These are phyloP conservation scores for Alternaria sp. DNA, from an alignment of 2,329 filamentous ascomycete species.

Conservation along the genomic window DNA sequence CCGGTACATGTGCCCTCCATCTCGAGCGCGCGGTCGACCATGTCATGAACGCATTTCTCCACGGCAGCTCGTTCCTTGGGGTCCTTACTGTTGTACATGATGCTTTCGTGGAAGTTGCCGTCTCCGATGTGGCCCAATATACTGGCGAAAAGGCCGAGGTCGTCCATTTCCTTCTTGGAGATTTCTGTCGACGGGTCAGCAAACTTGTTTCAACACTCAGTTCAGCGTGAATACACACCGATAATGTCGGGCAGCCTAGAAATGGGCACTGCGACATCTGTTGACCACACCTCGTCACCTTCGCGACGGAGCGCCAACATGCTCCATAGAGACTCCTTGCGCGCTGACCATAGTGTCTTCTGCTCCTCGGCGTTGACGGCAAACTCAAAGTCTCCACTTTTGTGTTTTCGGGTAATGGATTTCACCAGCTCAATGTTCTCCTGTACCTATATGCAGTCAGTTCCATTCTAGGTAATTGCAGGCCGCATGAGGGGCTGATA, in stretches of 20 bases:
- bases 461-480: constrained; percentile 33
- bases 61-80: constrained; percentile 76
- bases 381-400: constrained; percentile 64
- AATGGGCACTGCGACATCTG: constrained; percentile 69
- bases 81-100: constrained; percentile 81
- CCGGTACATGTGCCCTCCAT: constrained; percentile 96
- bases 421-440: constrained; percentile 78
- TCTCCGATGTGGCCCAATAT: constrained; percentile 91
- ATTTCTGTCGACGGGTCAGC: constrained; percentile 64
- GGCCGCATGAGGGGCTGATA: constrained; percentile 24
- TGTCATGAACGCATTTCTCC: constrained; percentile 82
- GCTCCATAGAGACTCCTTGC: constrained; percentile 68
- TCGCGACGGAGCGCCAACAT: constrained; percentile 66
- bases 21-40: constrained; percentile 88
- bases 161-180: constrained; percentile 88
- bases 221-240: constrained; percentile 48
- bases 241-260: constrained; percentile 69
- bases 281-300: constrained; percentile 67
- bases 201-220: background rate
- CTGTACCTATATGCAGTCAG: constrained; percentile 62
- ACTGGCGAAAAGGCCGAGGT: constrained; percentile 84
- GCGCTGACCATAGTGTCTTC: constrained; percentile 66
- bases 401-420: constrained; percentile 69
- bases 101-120: constrained; percentile 93
- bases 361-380: constrained; percentile 63